These are phyloP conservation scores for Nitzschia sp. DNA, from an alignment of 108 stramenopile genomes.

Conservation along the genomic window DNA sequence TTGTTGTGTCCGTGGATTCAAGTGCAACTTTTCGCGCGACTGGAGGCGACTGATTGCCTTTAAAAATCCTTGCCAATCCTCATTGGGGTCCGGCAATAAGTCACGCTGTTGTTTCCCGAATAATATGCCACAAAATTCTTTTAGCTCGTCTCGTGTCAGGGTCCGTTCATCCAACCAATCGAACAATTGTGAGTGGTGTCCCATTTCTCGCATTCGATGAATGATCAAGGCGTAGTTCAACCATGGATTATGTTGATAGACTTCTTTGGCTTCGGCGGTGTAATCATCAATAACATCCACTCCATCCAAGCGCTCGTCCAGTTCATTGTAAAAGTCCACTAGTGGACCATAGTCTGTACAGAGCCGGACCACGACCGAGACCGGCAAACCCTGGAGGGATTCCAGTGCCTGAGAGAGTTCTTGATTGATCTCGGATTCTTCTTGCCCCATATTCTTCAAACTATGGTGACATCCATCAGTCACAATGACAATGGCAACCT, in stretches of 20 bases:
- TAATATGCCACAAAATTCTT: too few species aligned
- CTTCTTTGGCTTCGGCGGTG: constrained; percentile 71
- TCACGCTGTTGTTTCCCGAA: too few species aligned
- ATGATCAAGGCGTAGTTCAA: constrained; percentile 65
- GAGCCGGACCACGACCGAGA: constrained; percentile 73
- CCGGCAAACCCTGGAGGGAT: constrained; percentile 66
- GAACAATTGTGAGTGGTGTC: constrained; percentile 53
- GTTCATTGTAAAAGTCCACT: constrained; percentile 65
- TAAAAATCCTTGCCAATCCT: constrained; percentile 45
- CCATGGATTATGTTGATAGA: constrained; percentile 69
- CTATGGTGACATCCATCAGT: too few species aligned
- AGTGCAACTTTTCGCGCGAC: constrained; percentile 40
- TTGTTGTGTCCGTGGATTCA: constrained; percentile 39
- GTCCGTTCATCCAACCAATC: constrained; percentile 71
- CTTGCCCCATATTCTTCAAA: too few species aligned
- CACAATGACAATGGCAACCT: too few species aligned
- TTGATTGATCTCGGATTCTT: not conserved
- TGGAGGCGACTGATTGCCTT: constrained; percentile 24
- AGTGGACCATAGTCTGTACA: constrained; percentile 79
- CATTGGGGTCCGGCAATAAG: constrained; percentile 50
- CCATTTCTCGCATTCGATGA: constrained; percentile 72
- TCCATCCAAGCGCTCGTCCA: constrained; percentile 68
- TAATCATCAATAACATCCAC: constrained; percentile 85
- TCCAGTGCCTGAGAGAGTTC: constrained; percentile 45
- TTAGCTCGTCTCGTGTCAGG: too few species aligned